Base-by-base conservation (phyloP, 805 yeast species). In the Metschnikowia dekortorum region DNA sequence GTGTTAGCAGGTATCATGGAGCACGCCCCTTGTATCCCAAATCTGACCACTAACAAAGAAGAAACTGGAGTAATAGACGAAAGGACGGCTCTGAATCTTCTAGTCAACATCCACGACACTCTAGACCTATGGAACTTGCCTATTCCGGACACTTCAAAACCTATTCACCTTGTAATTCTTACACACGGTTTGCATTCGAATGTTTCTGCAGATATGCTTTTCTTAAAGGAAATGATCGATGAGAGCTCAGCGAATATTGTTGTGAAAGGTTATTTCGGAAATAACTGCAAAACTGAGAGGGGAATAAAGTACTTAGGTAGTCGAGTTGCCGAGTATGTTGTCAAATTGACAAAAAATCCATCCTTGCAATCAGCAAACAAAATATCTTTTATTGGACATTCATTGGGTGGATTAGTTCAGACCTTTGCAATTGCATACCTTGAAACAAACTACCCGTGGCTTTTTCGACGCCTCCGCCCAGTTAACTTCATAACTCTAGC, bases 151-250 rank as follows among this genome's bases (percentile, higher is more conserved):
- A 50, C 69, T 9, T 69, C 75, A 0, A 65, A 68, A 50, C 94
- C 95, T 0, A 79, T 84, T 11, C 99, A 94, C 71, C 70, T 94
- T 49, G 94, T 92, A 2, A 74, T 94, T 4, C 58, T 91, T 10
- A 89, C 97, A 0, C 99, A 94, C 65, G 99, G 99, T 0, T 76
- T 94, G 28, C 96, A 89, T 61, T 88, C 97, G 1, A 94, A 91
- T 61, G 79, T 84, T 4, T 84, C 94, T 1, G 89, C 96, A 9
- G 99, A 94, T 66, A 82, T 94, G 95, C 75, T 88, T 16, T 91
- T 85, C 60, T 61, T 92, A 50, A 90, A 90, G 57, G 98, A 94
- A 60, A 78, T 77, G 58, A 80, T 94, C 13, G 94, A 88, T 55
- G 64, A 70, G 29, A 65, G 76, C 0, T 74, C 79, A 2, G 86